Evolutionary conservation across 441 rosid species (phyloP), one percentile per base, ranked within the genome.

Genomic region (Brassica hybrid): DNA sequence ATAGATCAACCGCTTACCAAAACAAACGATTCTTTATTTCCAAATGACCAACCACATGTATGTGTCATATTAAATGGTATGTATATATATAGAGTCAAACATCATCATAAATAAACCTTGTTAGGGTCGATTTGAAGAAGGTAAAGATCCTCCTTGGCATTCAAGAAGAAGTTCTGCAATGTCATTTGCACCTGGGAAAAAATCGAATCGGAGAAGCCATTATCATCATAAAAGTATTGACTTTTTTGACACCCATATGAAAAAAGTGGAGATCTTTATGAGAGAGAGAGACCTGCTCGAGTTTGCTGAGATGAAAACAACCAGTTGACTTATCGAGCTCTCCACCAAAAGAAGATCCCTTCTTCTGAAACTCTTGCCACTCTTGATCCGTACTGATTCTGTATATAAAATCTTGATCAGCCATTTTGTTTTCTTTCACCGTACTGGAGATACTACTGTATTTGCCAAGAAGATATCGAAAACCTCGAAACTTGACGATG

Each of bases 261-360:
- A 4, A 76, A 80, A 70, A 30, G 41, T 71, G 1, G 62, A 72
- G 8, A 62, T 52, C 30, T 80, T 76, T 75, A 0, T 1, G 23
- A 21, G 65, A 43, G 50, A 80, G 58, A 82, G n/a, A n/a, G n/a
- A 88, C 96, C 97, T 91, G 98, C 57, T 86, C 61, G 74, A 89
- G 91, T 66, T 82, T 88, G 88, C 97, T 92, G 79, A 94, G 90
- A 82, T 92, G 97, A 81, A 90, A 81, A 69, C 84, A 90, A 67
- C 90, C 85, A 8, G 96, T 83, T 17, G 94, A 86, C 45, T 77
- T 88, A 70, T 92, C 97, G 58, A 92, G 87, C 8, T 88, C 83
- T 48, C 93, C 91, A 32, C 98, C 97, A 17, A 65, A 77, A 19
- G 59, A 25, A 12, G 88, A 90, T 76, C 91, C 95, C 5, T 87